These are phyloP conservation scores for Phytophthora hibernalis DNA, from an alignment of 352 stramenopile species.

Conservation along the genomic window DNA sequence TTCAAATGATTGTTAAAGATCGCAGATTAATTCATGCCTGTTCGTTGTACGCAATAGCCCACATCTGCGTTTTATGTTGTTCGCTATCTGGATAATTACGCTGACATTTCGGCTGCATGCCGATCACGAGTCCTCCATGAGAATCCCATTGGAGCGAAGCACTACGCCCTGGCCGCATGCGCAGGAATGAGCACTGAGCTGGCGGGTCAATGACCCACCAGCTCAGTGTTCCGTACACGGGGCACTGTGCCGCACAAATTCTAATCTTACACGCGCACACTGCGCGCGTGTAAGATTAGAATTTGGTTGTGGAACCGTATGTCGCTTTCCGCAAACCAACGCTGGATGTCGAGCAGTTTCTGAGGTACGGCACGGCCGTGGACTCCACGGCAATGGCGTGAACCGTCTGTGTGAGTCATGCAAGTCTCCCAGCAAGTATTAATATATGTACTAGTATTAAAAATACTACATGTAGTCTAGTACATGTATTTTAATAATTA, in stretches of 20 bases:
- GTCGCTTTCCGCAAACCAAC: neutral
- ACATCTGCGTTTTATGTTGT: neutral
- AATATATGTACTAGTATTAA: too few species aligned
- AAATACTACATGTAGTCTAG: too few species aligned
- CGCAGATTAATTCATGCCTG: neutral
- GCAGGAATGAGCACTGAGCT: too few species aligned
- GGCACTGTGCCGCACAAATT: too few species aligned
- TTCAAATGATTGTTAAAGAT: neutral
- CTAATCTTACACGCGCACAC: too few species aligned
- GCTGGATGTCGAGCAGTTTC: conserved; percentile 3
- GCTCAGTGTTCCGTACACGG: too few species aligned
- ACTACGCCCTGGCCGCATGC: neutral
- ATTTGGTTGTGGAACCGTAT: neutral
- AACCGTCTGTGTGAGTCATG: too few species aligned
- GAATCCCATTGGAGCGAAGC: conserved; percentile 11
- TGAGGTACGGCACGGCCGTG: too few species aligned
- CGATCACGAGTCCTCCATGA: conserved; percentile 5
- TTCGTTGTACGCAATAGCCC: neutral
- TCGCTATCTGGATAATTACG: neutral
- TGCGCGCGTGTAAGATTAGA: conserved; percentile 13
- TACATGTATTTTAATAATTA: too few species aligned
- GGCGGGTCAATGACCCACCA: neutral
- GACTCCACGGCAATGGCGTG: too few species aligned
- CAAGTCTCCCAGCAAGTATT: too few species aligned
- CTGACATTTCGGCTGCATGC: neutral